Evolutionary conservation across 2,329 filamentous ascomycete species (phyloP).

Genomic region (Diaporthe vexans): DNA sequence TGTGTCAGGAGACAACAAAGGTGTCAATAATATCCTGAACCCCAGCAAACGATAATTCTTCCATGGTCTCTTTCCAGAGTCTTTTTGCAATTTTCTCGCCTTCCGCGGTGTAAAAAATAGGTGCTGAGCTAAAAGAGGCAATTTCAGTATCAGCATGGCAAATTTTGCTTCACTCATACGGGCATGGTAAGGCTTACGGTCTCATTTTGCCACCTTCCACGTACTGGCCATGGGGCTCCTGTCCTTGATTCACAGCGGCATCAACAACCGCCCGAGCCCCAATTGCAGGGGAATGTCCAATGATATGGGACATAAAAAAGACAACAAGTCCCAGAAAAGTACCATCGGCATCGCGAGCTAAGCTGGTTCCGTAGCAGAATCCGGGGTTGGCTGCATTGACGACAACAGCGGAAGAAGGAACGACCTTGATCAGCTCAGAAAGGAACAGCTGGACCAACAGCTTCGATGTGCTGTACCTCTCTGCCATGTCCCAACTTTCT

Average conservation of each 20-base stretch:
- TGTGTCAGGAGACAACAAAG: not conserved
- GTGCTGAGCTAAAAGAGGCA: not conserved
- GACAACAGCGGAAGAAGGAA: slow-evolving; percentile 43
- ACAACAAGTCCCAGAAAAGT: not conserved
- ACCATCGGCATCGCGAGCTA: slow-evolving; percentile 7
- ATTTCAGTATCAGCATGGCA: not conserved
- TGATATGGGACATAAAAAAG: not conserved
- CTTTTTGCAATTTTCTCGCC: not conserved
- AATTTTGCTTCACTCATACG: not conserved
- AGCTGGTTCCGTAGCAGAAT: slow-evolving; percentile 38
- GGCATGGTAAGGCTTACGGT: not conserved
- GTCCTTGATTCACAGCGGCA: slow-evolving; percentile 14
- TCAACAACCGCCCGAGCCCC: slow-evolving; percentile 7
- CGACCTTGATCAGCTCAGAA: slow-evolving; percentile 47
- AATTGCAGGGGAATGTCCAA: not conserved
- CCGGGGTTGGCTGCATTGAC: slow-evolving; percentile 45
- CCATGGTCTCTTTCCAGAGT: slow-evolving; percentile 25
- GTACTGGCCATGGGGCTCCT: slow-evolving; percentile 18
- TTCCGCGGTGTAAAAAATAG: not conserved
- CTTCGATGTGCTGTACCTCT: slow-evolving; percentile 46
- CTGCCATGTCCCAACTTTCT: slow-evolving; percentile 41
- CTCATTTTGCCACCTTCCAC: slow-evolving; percentile 15
- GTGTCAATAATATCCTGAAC: not conserved
- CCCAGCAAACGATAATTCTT: slow-evolving; percentile 25
- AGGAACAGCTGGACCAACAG: slow-evolving; percentile 52